Evolutionary conservation across 352 stramenopile species (phyloP), one percentile per base, ranked within the genome.

Genomic region (Phytophthora constricta): DNA sequence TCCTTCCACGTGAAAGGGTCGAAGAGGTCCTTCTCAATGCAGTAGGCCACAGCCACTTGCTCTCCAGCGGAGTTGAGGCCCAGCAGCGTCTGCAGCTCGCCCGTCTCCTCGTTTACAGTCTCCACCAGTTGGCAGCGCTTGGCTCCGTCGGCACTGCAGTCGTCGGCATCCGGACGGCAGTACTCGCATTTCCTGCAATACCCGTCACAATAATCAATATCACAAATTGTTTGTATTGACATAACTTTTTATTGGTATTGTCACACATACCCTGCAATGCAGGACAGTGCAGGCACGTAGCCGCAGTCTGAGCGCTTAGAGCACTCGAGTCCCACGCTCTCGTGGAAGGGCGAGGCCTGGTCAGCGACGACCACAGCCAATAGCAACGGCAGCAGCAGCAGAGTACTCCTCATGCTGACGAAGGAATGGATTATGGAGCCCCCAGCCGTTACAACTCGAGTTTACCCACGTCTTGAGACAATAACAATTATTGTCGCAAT

Each of bases 21-120:
- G 49, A 96, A 96, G 17, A 96, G 65, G 42, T 96, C 67, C 51
- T 96, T 96, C 51, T 96, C 86, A 22, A 92, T 83, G 68, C 87
- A 96, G 45, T 77, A 91, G 33, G 85, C 79, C 5, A 78, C 77
- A 1, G 60, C 47, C 14, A 86, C 76, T 9, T 59, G 55, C 39
- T 85, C 46, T 19, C 72, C 70, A 2, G 48, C 37, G 3, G 78
- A 77, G 27, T 75, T 82, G 1, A 59, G 67, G 2, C 67, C 73
- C n/a, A 74, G 62, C 13, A 76, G 54, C 11, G 70, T 62, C 58
- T 78, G 70, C 26, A 79, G 58, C 43, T 77, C 66, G 20, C 77
- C 71, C 1, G 81, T 90, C 17, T 41, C 46, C 54, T 68, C 33
- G 50, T 84, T 62, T 23, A 61, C 8, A n/a, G 51, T 53, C 47